A percentile compares a stretch with the other conserved stretches of the same genome.
Evolutionary conservation across 108 stramenopile genomes (phyloP).

Genomic region (Seminavis robusta): DNA sequence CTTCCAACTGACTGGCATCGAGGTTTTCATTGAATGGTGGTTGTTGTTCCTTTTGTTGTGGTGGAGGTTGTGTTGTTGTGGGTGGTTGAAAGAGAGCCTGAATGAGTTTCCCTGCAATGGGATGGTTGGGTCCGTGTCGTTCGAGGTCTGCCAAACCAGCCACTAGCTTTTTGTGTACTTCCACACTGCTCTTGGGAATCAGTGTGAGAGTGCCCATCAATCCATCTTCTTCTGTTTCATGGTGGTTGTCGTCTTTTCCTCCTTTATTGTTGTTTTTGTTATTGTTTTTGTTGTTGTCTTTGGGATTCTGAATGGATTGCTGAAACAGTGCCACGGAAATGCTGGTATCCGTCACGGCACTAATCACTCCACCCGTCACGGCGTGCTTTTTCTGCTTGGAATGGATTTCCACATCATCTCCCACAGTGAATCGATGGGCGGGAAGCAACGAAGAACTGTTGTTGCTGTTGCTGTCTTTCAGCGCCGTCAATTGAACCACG

Average conservation of each 20-base stretch:
- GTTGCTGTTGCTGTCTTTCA: neutral
- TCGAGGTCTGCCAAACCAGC: slow-evolving; percentile 60
- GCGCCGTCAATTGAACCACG: slow-evolving; percentile 45
- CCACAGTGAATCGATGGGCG: slow-evolving; percentile 79
- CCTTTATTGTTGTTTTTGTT: slow-evolving; percentile 19
- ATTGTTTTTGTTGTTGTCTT: slow-evolving; percentile 17
- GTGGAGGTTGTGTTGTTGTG: neutral
- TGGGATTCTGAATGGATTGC: slow-evolving; percentile 5
- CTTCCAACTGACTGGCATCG: slow-evolving; percentile 74
- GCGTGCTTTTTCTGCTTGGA: slow-evolving; percentile 26
- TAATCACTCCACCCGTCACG: slow-evolving; percentile 50
- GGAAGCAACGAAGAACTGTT: slow-evolving; percentile 27
- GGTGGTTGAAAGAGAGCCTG: slow-evolving; percentile 49
- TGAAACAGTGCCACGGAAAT: slow-evolving; percentile 73
- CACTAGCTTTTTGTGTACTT: slow-evolving; percentile 72
- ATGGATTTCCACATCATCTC: slow-evolving; percentile 84
- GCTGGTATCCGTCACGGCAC: slow-evolving; percentile 54
- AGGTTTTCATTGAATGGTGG: slow-evolving; percentile 38
- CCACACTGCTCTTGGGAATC: slow-evolving; percentile 65
- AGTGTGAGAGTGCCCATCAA: slow-evolving; percentile 42
- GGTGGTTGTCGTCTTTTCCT: slow-evolving; percentile 18
- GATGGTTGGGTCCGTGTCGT: slow-evolving; percentile 55
- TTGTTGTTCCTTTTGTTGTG: neutral
- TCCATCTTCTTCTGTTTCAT: slow-evolving; percentile 29
- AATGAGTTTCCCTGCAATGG: slow-evolving; percentile 62